These are phyloP conservation scores for Megacollybia marginata DNA, from an alignment of 768 basidiomycete species.

Conservation along the genomic window DNA sequence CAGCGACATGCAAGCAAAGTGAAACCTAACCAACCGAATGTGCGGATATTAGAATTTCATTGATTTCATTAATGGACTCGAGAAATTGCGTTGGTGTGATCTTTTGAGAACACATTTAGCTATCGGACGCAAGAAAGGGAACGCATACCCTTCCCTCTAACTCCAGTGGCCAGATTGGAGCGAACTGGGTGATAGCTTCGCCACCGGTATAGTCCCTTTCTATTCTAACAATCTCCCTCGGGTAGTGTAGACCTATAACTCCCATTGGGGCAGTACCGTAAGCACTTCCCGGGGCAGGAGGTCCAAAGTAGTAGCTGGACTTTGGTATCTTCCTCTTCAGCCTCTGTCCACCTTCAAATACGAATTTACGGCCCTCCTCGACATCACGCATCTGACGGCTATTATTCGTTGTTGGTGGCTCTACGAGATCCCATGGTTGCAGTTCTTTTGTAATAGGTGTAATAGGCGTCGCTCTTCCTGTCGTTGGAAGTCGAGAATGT, in stretches of 20 bases:
- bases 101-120: conserved; percentile 28
- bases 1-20: background rate
- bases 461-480: background rate
- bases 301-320: conserved; percentile 81
- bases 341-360: background rate
- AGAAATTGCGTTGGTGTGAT: conserved; percentile 88
- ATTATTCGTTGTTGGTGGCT: conserved; percentile 35
- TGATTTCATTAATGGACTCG: conserved; percentile 86
- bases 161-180: conserved; percentile 84
- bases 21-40: conserved; percentile 50
- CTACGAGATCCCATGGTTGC: conserved; percentile 59
- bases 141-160: conserved; percentile 84
- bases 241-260: conserved; percentile 82
- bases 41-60: conserved; percentile 81
- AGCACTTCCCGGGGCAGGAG: conserved; percentile 68
- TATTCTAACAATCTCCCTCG: conserved; percentile 85
- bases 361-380: background rate
- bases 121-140: background rate
- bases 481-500: too few species aligned
- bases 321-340: conserved; percentile 43
- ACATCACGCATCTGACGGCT: conserved; percentile 17
- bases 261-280: conserved; percentile 79
- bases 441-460: conserved; percentile 18
- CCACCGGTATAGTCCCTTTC: conserved; percentile 91
- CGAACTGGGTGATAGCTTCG: conserved; percentile 78